These are phyloP conservation scores for Nitzschia putrida DNA, from an alignment of 108 stramenopile genomes.

Conservation along the genomic window DNA sequence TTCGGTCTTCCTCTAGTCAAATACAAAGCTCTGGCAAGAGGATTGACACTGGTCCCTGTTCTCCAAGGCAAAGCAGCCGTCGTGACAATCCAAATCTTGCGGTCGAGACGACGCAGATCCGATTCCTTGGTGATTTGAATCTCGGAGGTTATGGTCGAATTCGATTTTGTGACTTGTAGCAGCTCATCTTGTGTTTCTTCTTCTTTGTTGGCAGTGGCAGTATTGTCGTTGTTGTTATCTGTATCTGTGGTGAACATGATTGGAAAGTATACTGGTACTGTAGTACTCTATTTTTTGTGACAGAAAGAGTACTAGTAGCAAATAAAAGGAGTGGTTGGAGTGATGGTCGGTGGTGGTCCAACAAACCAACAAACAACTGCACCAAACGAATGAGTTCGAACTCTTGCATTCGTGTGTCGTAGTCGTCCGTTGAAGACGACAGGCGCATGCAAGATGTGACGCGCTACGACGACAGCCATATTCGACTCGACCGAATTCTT, in stretches of 20 bases:
- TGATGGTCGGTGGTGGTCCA: too few species aligned
- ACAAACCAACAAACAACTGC: too few species aligned
- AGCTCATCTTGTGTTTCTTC: neutral
- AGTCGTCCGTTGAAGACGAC: too few species aligned
- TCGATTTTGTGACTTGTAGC: neutral
- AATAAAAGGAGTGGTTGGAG: too few species aligned
- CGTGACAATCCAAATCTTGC: slow-evolving; percentile 76
- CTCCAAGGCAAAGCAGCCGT: slow-evolving; percentile 87
- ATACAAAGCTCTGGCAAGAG: slow-evolving; percentile 54
- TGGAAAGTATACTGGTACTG: neutral
- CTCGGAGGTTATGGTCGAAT: neutral
- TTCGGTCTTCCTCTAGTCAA: slow-evolving; percentile 41
- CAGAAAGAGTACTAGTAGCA: too few species aligned
- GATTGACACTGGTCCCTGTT: slow-evolving; percentile 89
- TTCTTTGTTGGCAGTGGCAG: slow-evolving; percentile 1
- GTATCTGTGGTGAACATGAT: neutral
- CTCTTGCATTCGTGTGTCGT: too few species aligned
- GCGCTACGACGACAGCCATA: too few species aligned
- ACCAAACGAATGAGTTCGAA: too few species aligned
- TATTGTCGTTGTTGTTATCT: slow-evolving; percentile 4
- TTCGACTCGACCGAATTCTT: too few species aligned
- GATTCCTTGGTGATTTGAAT: slow-evolving; percentile 18
- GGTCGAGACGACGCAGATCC: slow-evolving; percentile 18
- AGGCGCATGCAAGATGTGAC: too few species aligned
- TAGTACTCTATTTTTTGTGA: neutral